phyloP scores from a whole-genome alignment of 495 filamentous ascomycete species.

The Barbatosphaeria neglecta region DNA sequence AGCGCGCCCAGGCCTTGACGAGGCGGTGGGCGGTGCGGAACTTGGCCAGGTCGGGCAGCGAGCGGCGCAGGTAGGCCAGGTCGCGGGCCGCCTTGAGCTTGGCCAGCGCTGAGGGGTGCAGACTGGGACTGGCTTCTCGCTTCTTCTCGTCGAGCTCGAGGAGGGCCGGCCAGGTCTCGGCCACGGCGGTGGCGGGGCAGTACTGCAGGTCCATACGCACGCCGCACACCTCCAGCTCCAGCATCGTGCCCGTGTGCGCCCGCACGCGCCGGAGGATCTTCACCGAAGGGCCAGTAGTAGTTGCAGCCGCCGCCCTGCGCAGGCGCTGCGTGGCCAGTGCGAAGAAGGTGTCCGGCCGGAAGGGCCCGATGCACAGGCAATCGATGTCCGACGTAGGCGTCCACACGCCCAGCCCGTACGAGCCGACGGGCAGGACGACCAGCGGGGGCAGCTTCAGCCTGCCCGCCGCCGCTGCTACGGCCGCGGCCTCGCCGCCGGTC shows the following conservation, averaged over 20 bases:
- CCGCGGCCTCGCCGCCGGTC: constrained; percentile 2
- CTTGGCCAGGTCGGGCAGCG: constrained; percentile 35
- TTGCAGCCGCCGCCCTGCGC: constrained; percentile 21
- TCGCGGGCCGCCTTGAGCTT: constrained; percentile 48
- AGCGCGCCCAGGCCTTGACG: constrained; percentile 43
- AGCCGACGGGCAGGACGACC: constrained; percentile 44
- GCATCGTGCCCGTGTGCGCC: constrained; percentile 39
- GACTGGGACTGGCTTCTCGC: constrained; percentile 23
- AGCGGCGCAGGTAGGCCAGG: constrained; percentile 37
- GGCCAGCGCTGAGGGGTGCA: constrained; percentile 34
- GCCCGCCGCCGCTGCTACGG: constrained; percentile 8
- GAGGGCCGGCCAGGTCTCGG: constrained; percentile 27
- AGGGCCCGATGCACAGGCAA: constrained; percentile 45
- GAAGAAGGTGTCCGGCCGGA: constrained; percentile 44
- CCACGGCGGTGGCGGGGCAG: constrained; percentile 38
- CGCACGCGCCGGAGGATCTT: constrained; percentile 40
- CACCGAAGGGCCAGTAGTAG: constrained; percentile 29
- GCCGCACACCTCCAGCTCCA: constrained; percentile 37
- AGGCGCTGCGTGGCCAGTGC: constrained; percentile 37
- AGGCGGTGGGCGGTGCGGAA: constrained; percentile 42
- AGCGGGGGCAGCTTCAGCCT: no score
- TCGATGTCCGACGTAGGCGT: constrained; percentile 44
- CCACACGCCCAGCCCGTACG: constrained; percentile 48
- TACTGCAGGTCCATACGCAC: constrained; percentile 50
- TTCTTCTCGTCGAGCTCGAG: no score